These are phyloP conservation scores for Suillus discolor DNA, from an alignment of 768 basidiomycete species.

Conservation along the genomic window DNA sequence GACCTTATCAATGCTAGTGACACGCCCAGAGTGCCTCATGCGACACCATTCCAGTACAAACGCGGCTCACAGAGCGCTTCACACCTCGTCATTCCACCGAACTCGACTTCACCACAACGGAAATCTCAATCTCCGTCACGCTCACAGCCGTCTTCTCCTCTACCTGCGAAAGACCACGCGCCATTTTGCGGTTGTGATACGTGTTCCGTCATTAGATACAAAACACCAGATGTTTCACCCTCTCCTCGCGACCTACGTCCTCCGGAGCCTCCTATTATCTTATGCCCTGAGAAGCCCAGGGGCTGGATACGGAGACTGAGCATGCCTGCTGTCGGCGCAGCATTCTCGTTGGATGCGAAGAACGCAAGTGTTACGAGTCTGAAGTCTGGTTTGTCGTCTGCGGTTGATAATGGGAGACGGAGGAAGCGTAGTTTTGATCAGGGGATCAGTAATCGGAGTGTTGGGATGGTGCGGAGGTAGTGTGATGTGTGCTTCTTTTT, in stretches of 20 bases:
- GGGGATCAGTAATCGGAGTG: constrained; percentile 51
- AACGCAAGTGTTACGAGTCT: constrained; percentile 48
- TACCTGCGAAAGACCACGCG: constrained; percentile 46
- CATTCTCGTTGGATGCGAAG: constrained; percentile 61
- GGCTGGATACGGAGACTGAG: constrained; percentile 80
- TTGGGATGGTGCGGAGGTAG: constrained; percentile 51
- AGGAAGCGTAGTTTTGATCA: constrained; percentile 38
- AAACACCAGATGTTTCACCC: constrained; percentile 28
- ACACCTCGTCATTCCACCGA: constrained; percentile 25
- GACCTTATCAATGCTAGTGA: constrained; percentile 28
- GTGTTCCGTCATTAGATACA: constrained; percentile 64
- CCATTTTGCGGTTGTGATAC: constrained; percentile 68
- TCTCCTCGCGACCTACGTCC: constrained; percentile 40
- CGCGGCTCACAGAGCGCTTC: constrained; percentile 33
- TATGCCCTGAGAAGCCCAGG: constrained; percentile 61
- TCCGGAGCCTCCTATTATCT: constrained; percentile 43
- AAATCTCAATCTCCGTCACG: constrained; percentile 32
- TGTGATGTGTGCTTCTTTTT: constrained; percentile 13
- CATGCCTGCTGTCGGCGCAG: constrained; percentile 67
- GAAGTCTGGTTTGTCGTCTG: constrained; percentile 30
- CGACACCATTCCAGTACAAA: constrained; percentile 27
- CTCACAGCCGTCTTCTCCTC: constrained; percentile 27
- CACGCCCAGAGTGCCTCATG: constrained; percentile 29
- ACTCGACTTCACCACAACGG: constrained; percentile 15
- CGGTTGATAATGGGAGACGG: constrained; percentile 52